Conservation (phyloP, 805 yeast species). For the Cyberlindnera mississippiensis region DNA sequence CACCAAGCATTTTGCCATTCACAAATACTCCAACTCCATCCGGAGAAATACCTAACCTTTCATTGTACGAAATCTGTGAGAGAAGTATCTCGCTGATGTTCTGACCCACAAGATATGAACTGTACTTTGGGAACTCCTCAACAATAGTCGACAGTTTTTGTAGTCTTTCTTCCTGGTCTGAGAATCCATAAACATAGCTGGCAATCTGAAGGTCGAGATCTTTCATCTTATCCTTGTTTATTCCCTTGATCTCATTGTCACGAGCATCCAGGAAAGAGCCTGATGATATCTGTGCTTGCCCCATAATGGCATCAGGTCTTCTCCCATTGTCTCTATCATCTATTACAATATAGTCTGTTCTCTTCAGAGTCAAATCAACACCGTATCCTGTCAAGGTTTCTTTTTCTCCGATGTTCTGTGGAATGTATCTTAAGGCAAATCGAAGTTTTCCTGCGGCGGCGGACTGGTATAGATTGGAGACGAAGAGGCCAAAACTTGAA, state of each 20-base stretch:
- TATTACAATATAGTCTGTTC: slow-evolving; percentile 62
- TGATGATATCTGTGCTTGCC: neutral
- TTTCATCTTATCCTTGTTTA: slow-evolving; percentile 32
- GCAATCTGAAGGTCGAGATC: slow-evolving; percentile 40
- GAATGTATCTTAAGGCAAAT: slow-evolving; percentile 72
- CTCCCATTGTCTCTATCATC: slow-evolving; percentile 48
- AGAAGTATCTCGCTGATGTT: slow-evolving; percentile 26
- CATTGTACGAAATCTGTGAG: slow-evolving; percentile 30
- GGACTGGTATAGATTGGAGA: slow-evolving; percentile 52
- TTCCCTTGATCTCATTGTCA: slow-evolving; percentile 29
- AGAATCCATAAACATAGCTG: slow-evolving; percentile 25
- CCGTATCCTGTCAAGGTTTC: slow-evolving; percentile 59
- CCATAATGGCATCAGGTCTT: too few species aligned
- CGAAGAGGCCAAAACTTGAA: slow-evolving; percentile 50
- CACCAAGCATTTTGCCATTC: slow-evolving; percentile 64
- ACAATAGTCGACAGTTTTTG: slow-evolving; percentile 37
- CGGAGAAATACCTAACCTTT: slow-evolving; percentile 34
- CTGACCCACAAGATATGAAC: slow-evolving; percentile 29
- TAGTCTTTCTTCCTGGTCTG: slow-evolving; percentile 30
- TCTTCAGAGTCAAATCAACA: slow-evolving; percentile 55
- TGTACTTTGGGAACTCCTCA: slow-evolving; percentile 53
- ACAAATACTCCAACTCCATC: slow-evolving; percentile 52
- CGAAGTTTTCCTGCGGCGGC: slow-evolving; percentile 63
- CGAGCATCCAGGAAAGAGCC: slow-evolving; percentile 21
- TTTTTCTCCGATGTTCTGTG: slow-evolving; percentile 25